A percentile compares a stretch with the other conserved stretches of the same genome.
Evolutionary conservation across 176 grass and related monocot genomes (phyloP).

Genomic region (Bolboschoenus planiculmis): DNA sequence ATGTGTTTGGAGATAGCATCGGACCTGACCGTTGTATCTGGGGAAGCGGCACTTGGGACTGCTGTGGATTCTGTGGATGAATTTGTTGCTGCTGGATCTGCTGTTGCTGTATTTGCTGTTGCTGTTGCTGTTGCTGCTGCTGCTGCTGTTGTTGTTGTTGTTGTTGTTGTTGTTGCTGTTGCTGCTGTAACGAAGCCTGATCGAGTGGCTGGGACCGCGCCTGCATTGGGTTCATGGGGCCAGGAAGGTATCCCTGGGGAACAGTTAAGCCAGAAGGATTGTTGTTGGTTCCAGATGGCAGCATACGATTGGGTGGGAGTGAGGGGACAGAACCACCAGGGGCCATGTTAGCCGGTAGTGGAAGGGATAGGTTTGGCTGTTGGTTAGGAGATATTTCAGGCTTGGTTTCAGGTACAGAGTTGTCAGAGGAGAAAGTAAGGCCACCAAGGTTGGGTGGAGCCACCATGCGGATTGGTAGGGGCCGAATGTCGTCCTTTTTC

Average conservation of each 20-base stretch:
- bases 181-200: conserved; percentile 69
- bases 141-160: conserved; percentile 24
- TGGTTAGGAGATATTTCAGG: conserved; percentile 64
- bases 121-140: conserved; percentile 69
- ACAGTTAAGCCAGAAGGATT: conserved; percentile 38
- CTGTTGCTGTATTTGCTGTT: conserved; percentile 20
- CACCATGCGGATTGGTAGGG: conserved; percentile 31
- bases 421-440: conserved; percentile 49
- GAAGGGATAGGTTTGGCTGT: conserved; percentile 37
- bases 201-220: conserved; percentile 60
- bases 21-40: conserved; percentile 65
- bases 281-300: conserved; percentile 54
- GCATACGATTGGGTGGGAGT: conserved; percentile 52
- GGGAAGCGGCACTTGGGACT: conserved; percentile 49
- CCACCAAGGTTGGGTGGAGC: conserved; percentile 29
- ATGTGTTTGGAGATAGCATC: conserved; percentile 47
- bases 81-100: conserved; percentile 55
- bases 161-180: too few species aligned
- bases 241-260: conserved; percentile 59
- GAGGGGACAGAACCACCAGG: conserved; percentile 45
- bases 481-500: conserved; percentile 54
- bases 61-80: conserved; percentile 61
- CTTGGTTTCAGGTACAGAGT: conserved; percentile 46
- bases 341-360: conserved; percentile 35
- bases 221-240: conserved; percentile 36